Evolutionary conservation across 2,329 filamentous ascomycete species (phyloP).

Genomic region (Stagonosporopsis tanaceti): DNA sequence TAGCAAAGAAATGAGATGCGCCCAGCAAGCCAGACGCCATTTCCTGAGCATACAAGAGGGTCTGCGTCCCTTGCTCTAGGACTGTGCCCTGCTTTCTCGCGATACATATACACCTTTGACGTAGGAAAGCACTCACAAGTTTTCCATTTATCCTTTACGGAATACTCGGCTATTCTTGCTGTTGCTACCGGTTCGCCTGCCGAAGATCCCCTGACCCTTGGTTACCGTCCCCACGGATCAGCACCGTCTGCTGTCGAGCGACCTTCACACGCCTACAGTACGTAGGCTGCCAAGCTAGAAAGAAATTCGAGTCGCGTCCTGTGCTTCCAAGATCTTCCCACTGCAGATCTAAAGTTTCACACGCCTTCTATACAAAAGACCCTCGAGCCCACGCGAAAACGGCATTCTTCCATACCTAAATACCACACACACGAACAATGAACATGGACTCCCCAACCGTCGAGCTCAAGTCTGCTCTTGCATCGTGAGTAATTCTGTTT

Average conservation of each 20-base stretch:
- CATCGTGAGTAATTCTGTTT: constrained; percentile 52
- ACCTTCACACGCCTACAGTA: constrained; percentile 20
- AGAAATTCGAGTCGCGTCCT: constrained; percentile 15
- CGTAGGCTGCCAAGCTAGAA: constrained; percentile 27
- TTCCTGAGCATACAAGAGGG: constrained; percentile 38
- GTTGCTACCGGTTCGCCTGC: constrained; percentile 3
- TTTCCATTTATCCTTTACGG: neutral
- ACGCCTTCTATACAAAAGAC: constrained; percentile 19
- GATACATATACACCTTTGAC: neutral
- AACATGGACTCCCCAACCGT: constrained; percentile 52
- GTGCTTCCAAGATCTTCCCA: constrained; percentile 17
- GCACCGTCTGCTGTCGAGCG: constrained; percentile 8
- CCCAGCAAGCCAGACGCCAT: constrained; percentile 26
- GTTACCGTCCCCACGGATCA: constrained; percentile 16
- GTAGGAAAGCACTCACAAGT: neutral
- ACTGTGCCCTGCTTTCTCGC: neutral
- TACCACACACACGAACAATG: constrained; percentile 1
- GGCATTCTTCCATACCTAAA: neutral
- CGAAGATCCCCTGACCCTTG: constrained; percentile 13
- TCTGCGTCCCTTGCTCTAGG: constrained; percentile 24
- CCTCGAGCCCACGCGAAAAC: neutral
- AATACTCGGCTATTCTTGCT: constrained; percentile 7
- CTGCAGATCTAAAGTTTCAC: constrained; percentile 23
- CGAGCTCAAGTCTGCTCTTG: constrained; percentile 57
- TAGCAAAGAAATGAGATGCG: constrained; percentile 27